Conservation (phyloP, 1,284 basidiomycete species). For the Ustilago xerochloae region DNA sequence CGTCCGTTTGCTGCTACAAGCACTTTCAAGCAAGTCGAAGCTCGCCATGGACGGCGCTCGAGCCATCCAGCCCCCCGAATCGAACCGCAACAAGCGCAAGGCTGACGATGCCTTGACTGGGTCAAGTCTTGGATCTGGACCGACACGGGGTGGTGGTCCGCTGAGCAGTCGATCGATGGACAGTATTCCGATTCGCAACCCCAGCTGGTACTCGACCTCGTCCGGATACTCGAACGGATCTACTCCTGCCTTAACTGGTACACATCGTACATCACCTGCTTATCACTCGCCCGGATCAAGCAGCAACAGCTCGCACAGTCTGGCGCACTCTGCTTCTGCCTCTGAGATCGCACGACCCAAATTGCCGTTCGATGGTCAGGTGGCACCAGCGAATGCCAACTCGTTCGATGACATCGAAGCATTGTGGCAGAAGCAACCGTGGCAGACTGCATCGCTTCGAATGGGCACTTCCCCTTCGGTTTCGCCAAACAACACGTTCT, state of each 20-base stretch:
- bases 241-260: slow-evolving; percentile 17
- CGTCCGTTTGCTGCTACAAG: slow-evolving; percentile 53
- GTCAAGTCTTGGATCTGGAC: slow-evolving; percentile 1
- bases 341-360: slow-evolving; percentile 27
- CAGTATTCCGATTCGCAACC: slow-evolving; percentile 27
- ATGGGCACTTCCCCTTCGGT: slow-evolving; percentile 35
- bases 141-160: slow-evolving; percentile 22
- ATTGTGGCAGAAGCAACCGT: slow-evolving; percentile 49
- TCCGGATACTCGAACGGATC: slow-evolving; percentile 38
- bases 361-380: slow-evolving; percentile 32
- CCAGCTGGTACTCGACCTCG: slow-evolving; percentile 37
- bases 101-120: slow-evolving; percentile 33
- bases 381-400: slow-evolving; percentile 33
- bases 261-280: slow-evolving; percentile 31
- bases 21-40: slow-evolving; percentile 50
- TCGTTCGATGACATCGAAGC: slow-evolving; percentile 52
- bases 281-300: slow-evolving; percentile 40
- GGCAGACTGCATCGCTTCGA: slow-evolving; percentile 43
- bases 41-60: slow-evolving; percentile 52
- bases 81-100: slow-evolving; percentile 39
- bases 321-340: slow-evolving; percentile 35
- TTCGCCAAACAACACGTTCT: slow-evolving; percentile 12
- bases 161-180: slow-evolving; percentile 36
- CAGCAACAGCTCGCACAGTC: slow-evolving; percentile 40
- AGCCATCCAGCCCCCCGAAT: slow-evolving; percentile 53